Evolutionary conservation across 305 asterid genomes (phyloP).

Genomic region (Caryopteris hybrid): DNA sequence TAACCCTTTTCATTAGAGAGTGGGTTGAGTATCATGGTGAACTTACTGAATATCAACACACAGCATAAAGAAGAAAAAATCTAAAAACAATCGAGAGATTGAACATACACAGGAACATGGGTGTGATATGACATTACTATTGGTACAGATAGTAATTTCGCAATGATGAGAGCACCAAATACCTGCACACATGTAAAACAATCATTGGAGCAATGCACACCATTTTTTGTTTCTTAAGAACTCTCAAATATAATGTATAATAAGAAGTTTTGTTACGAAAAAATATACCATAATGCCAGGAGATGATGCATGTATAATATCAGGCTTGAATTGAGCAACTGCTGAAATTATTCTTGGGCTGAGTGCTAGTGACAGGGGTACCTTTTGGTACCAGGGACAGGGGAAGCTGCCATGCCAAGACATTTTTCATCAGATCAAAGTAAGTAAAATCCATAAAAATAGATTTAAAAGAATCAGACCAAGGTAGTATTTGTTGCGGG

Average conservation of each 20-base stretch:
- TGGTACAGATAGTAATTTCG: conserved; percentile 80
- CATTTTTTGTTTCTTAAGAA: not conserved
- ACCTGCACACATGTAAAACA: conserved; percentile 43
- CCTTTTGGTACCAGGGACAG: conserved; percentile 82
- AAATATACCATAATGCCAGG: conserved; percentile 91
- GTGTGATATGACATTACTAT: conserved; percentile 98
- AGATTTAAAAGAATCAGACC: not conserved
- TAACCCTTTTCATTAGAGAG: no score
- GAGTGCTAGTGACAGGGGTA: conserved; percentile 94
- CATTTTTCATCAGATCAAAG: not conserved
- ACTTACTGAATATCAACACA: not conserved
- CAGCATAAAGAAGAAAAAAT: not conserved
- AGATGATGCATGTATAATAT: conserved; percentile 96
- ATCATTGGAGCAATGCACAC: conserved; percentile 8
- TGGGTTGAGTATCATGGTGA: not conserved
- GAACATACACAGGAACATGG: conserved; percentile 91
- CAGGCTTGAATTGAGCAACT: conserved; percentile 89
- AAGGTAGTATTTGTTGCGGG: not conserved
- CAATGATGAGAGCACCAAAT: conserved; percentile 90
- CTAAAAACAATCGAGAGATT: not conserved
- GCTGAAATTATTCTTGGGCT: conserved; percentile 99
- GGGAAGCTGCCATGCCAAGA: conserved; percentile 74
- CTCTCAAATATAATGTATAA: no score
- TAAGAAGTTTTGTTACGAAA: not conserved
- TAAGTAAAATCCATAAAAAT: not conserved